Conservation (phyloP, 2,329 filamentous ascomycete genomes). For the Monosporascus ibericus region DNA sequence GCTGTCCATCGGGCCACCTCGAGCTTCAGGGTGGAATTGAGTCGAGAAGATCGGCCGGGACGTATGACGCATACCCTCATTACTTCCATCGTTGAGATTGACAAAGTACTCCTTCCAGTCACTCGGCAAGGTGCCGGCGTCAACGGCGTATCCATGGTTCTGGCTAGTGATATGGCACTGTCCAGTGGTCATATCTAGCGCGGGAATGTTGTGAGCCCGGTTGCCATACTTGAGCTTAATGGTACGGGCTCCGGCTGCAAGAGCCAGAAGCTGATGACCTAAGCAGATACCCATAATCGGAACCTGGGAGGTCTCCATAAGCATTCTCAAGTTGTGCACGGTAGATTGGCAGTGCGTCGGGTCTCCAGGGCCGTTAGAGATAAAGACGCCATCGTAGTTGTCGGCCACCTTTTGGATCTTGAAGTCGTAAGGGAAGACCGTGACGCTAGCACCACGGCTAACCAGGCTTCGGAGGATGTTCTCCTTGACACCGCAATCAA, state of each 20-base stretch:
- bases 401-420: slow-evolving; percentile 97
- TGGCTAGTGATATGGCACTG: slow-evolving; percentile 98
- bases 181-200: slow-evolving; percentile 87
- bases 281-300: slow-evolving; percentile 98
- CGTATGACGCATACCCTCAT: slow-evolving; percentile 96
- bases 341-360: slow-evolving; percentile 95
- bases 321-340: slow-evolving; percentile 81
- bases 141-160: slow-evolving; percentile 97
- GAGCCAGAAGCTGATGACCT: slow-evolving; percentile 89
- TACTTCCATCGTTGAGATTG: slow-evolving; percentile 95
- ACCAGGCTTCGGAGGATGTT: slow-evolving; percentile 96
- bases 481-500: slow-evolving; percentile 99
- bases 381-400: slow-evolving; percentile 98
- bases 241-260: slow-evolving; percentile 81
- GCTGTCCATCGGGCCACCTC: slow-evolving; percentile 93
- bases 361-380: slow-evolving; percentile 97
- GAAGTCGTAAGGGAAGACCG: slow-evolving; percentile 93
- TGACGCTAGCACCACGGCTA: slow-evolving; percentile 83
- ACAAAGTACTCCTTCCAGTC: slow-evolving; percentile 99
- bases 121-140: slow-evolving; percentile 69
- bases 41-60: slow-evolving; percentile 95
- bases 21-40: slow-evolving; percentile 98
- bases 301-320: slow-evolving; percentile 87
- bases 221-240: slow-evolving; percentile 99
- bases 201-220: slow-evolving; percentile 96